phyloP scores from a whole-genome alignment of 495 filamentous ascomycete species.

The Rusavskia elegans region DNA sequence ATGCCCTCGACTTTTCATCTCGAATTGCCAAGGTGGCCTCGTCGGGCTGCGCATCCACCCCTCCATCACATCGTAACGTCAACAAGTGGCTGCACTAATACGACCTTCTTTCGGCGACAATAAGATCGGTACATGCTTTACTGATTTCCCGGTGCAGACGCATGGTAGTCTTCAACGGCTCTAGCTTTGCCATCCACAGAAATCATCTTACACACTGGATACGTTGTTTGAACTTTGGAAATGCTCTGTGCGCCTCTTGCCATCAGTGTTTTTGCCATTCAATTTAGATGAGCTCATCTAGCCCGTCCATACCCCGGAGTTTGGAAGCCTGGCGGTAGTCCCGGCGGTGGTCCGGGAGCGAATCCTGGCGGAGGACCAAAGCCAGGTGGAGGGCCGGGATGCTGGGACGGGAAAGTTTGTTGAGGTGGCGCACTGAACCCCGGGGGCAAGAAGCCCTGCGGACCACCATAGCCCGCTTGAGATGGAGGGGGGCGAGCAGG shows the following conservation, averaged over 20 bases:
- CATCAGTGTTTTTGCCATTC: constrained; percentile 1
- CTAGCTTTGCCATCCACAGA: too few relatives aligned
- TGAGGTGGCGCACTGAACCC: constrained; percentile 33
- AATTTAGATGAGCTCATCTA: constrained; percentile 14
- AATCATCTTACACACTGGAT: too few relatives aligned
- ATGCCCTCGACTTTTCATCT: too few relatives aligned
- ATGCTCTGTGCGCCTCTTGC: neutral
- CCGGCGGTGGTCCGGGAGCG: constrained; percentile 24
- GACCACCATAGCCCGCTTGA: constrained; percentile 62
- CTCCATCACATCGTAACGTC: too few relatives aligned
- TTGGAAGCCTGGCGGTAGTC: constrained; percentile 34
- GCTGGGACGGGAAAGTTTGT: constrained; percentile 22
- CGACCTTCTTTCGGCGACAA: too few relatives aligned
- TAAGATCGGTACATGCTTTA: too few relatives aligned
- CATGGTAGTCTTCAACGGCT: too few relatives aligned
- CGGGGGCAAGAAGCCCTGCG: constrained; percentile 48
- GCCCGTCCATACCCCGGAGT: constrained; percentile 25
- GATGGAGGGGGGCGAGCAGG: constrained; percentile 68
- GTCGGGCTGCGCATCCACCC: too few relatives aligned
- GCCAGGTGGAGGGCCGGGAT: constrained; percentile 36
- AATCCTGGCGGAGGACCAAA: constrained; percentile 39
- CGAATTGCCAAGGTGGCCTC: too few relatives aligned
- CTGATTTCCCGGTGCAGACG: too few relatives aligned
- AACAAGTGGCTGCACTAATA: too few relatives aligned
- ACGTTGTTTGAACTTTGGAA: neutral